These are phyloP conservation scores for Agastache rugosa DNA, from an alignment of 257 asterid genomes.

Conservation along the genomic window DNA sequence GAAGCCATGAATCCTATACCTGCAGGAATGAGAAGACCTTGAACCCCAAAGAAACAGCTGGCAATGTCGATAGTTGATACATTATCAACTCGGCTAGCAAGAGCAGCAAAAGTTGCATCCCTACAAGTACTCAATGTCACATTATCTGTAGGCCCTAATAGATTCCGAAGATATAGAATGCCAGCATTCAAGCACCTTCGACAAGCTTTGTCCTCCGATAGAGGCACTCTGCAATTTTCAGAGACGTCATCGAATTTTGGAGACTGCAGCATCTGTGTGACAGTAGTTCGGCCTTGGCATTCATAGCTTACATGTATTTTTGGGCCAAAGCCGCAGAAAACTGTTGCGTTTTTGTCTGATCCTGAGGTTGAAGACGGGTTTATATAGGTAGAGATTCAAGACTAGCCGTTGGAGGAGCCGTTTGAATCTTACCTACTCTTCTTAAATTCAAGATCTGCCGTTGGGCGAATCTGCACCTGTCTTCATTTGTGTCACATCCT, in stretches of 20 bases:
- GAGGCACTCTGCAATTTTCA: constrained; percentile 66
- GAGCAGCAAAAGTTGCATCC: constrained; percentile 86
- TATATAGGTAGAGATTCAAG: too few relatives aligned
- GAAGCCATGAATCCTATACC: constrained; percentile 43
- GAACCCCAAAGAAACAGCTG: constrained; percentile 88
- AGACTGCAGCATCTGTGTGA: constrained; percentile 73
- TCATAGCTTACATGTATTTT: constrained; percentile 81
- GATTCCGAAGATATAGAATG: constrained; percentile 74
- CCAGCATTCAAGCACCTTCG: constrained; percentile 84
- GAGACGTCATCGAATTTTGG: constrained; percentile 67
- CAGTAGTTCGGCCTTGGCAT: constrained; percentile 81
- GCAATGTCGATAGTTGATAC: constrained; percentile 64
- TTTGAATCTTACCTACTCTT: too few relatives aligned
- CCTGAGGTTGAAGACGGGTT: too few relatives aligned
- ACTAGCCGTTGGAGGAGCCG: too few relatives aligned
- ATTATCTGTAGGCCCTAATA: constrained; percentile 74
- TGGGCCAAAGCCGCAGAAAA: constrained; percentile 84
- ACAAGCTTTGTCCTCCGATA: constrained; percentile 58
- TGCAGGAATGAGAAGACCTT: constrained; percentile 58
- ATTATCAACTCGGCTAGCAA: constrained; percentile 81
- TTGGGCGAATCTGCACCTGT: too few relatives aligned
- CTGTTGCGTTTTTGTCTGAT: constrained; percentile 63
- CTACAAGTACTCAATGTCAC: constrained; percentile 87
- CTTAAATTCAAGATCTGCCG: too few relatives aligned
- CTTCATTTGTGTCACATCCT: too few relatives aligned